These are phyloP conservation scores for Kockovaella imperatae DNA, from an alignment of 768 basidiomycete species.

Conservation along the genomic window DNA sequence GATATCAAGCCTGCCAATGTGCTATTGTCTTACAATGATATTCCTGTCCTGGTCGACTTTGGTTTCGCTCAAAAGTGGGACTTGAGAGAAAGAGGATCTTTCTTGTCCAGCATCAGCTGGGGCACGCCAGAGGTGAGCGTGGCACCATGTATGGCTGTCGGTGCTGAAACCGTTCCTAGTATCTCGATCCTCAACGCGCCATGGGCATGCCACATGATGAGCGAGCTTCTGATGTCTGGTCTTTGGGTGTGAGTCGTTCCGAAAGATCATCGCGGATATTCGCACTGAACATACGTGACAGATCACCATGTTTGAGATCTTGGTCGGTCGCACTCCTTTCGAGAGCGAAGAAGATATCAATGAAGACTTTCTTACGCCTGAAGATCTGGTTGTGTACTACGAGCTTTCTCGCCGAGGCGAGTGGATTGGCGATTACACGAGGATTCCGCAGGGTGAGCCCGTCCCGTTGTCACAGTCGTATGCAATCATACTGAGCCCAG, in stretches of 20 bases:
- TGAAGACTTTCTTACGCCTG: conserved; percentile 68
- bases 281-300: conserved; percentile 52
- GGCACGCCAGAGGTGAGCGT: conserved; percentile 77
- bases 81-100: conserved; percentile 50
- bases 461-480: not conserved
- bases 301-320: conserved; percentile 88
- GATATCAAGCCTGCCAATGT: conserved; percentile 80
- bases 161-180: conserved; percentile 48
- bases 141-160: not conserved
- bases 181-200: conserved; percentile 86
- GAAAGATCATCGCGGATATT: not conserved
- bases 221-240: conserved; percentile 63
- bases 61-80: conserved; percentile 84
- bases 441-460: conserved; percentile 53
- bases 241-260: conserved; percentile 43
- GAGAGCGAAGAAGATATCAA: conserved; percentile 50
- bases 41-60: conserved; percentile 78
- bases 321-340: conserved; percentile 86
- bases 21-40: conserved; percentile 63
- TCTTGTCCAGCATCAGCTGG: conserved; percentile 41
- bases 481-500: not conserved
- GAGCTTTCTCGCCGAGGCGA: conserved; percentile 65
- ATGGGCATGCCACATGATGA: conserved; percentile 85
- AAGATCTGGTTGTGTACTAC: conserved; percentile 81
- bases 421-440: conserved; percentile 80